Conservation (phyloP, 2,329 filamentous ascomycete genomes). For the Paracorniculantispora psalliotae region DNA sequence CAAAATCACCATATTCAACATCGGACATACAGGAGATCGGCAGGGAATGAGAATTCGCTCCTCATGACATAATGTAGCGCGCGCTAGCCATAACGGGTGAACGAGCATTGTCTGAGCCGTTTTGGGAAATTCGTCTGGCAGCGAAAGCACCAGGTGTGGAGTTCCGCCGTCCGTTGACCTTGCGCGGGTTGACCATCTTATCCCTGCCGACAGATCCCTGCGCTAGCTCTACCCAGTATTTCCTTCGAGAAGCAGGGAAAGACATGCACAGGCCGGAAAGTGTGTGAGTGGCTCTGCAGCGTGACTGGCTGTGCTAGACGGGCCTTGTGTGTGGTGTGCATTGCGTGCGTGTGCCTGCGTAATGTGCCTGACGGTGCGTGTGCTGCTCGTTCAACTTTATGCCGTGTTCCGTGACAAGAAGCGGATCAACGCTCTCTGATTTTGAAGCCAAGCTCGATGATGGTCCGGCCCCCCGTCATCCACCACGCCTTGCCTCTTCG, state of each 20-base stretch:
- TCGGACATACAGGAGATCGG: background rate
- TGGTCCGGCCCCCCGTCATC: background rate
- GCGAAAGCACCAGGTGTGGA: background rate
- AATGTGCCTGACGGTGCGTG: slow-evolving; percentile 1
- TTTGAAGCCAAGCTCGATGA: background rate
- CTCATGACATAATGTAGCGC: slow-evolving; percentile 4
- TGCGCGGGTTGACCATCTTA: background rate
- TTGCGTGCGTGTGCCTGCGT: background rate
- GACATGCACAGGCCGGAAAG: background rate
- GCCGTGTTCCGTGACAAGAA: slow-evolving; percentile 7
- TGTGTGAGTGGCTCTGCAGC: background rate
- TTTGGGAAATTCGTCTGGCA: slow-evolving; percentile 10
- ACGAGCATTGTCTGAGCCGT: background rate
- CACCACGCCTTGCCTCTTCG: background rate
- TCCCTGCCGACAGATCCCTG: background rate
- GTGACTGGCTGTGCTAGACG: background rate
- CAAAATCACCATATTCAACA: background rate
- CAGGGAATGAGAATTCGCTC: background rate
- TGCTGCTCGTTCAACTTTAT: slow-evolving; percentile 8
- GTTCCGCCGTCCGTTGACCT: background rate
- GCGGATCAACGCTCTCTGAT: too few species aligned
- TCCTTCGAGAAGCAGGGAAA: slow-evolving; percentile 4
- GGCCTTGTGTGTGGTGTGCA: background rate
- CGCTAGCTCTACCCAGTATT: background rate
- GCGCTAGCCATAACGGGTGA: slow-evolving; percentile 1